A percentile compares a stretch with the other conserved stretches of the same genome.
These are phyloP conservation scores for Septoria petroselini DNA, from an alignment of 2,329 filamentous ascomycete species.

Conservation along the genomic window DNA sequence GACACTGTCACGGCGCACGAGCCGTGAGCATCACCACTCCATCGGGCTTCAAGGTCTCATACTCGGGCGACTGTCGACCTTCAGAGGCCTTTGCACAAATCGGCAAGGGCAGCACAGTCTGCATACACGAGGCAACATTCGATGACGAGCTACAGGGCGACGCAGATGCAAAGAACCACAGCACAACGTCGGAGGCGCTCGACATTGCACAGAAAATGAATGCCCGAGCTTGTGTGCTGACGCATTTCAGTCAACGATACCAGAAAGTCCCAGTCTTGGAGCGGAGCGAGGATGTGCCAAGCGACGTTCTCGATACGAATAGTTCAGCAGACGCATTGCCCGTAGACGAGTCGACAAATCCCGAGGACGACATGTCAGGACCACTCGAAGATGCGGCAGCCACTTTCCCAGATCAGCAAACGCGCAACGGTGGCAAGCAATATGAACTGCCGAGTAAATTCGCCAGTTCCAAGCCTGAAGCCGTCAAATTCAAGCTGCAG, in stretches of 20 bases:
- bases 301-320: constrained; percentile 20
- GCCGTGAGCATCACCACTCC: constrained; percentile 76
- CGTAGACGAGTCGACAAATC: constrained; percentile 22
- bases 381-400: constrained; percentile 27
- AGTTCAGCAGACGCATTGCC: constrained; percentile 12
- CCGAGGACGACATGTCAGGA: constrained; percentile 29
- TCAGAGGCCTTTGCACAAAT: constrained; percentile 65
- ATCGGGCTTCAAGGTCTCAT: constrained; percentile 79
- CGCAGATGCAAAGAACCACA: constrained; percentile 84
- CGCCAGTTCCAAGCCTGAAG: constrained; percentile 15
- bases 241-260: constrained; percentile 94
- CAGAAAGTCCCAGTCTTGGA: constrained; percentile 65
- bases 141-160: constrained; percentile 78
- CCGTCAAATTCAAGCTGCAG: constrained; percentile 40
- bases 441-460: constrained; percentile 24
- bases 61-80: constrained; percentile 91
- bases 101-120: constrained; percentile 71
- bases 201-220: constrained; percentile 72
- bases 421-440: constrained; percentile 22
- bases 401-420: constrained; percentile 27
- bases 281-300: constrained; percentile 35
- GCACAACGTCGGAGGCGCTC: constrained; percentile 82
- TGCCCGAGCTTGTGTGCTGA: constrained; percentile 76
- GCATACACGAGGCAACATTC: constrained; percentile 95
- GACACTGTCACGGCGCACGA: constrained; percentile 76